phyloP scores from a whole-genome alignment of 805 yeast genomes.

The Ascoidea rubescens region DNA sequence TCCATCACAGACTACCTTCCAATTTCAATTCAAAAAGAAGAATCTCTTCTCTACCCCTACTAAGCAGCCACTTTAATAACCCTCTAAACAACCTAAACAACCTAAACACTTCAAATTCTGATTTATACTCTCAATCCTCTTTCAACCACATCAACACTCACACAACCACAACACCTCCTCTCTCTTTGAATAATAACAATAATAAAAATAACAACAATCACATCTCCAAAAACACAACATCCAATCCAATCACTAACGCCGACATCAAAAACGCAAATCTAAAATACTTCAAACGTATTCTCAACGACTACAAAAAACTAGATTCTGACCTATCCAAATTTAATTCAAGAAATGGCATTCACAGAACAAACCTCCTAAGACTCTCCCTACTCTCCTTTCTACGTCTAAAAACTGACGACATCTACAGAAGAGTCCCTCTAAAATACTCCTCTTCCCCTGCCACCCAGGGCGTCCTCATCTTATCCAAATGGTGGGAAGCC shows the following conservation, averaged over 20 bases:
- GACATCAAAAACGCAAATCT: not conserved
- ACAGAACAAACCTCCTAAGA: conserved; percentile 7
- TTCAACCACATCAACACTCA: not conserved
- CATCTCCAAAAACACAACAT: not conserved
- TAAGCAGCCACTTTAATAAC: no score
- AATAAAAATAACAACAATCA: not conserved
- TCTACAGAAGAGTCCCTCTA: not conserved
- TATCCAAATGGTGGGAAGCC: conserved; percentile 43
- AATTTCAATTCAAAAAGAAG: no score
- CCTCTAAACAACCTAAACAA: no score
- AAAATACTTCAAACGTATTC: conserved; percentile 3
- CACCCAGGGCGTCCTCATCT: conserved; percentile 3
- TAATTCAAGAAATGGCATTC: conserved; percentile 5
- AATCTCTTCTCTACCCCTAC: no score
- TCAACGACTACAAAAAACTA: conserved; percentile 5
- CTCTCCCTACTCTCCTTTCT: conserved; percentile 5
- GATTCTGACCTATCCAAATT: conserved; percentile 7
- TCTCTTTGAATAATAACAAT: no score
- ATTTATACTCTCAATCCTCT: not conserved
- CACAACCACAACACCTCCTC: not conserved
- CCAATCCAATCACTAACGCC: not conserved
- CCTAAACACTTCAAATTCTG: no score
- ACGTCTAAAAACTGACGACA: conserved; percentile 5
- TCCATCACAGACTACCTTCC: no score
- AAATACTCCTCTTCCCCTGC: conserved; percentile 3